phyloP scores from a whole-genome alignment of 2,329 filamentous ascomycete genomes.

The Raffaelea deltoideospora region DNA sequence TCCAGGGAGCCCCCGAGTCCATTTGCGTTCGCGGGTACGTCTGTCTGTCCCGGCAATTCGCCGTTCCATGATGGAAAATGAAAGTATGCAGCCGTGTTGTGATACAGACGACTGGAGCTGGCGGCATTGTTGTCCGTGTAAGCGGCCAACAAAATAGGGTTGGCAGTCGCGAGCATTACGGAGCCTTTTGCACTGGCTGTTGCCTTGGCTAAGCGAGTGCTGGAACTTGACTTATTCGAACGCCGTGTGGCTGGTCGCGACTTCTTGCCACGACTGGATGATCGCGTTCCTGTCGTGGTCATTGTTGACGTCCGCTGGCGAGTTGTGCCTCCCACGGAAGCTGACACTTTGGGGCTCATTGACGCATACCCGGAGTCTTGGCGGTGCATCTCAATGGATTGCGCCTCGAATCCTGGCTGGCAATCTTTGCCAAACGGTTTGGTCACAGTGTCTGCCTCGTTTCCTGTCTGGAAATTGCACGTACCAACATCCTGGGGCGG shows the following conservation, averaged over 20 bases:
- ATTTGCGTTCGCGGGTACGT: background rate
- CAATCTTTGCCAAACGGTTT: no score
- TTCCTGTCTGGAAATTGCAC: background rate
- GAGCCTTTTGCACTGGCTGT: no score
- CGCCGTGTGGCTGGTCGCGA: constrained; percentile 25
- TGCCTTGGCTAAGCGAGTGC: no score
- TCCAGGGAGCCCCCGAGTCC: background rate
- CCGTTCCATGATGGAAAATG: background rate
- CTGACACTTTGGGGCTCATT: constrained; percentile 24
- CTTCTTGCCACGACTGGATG: constrained; percentile 8
- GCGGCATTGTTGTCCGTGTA: no score
- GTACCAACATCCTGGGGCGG: background rate
- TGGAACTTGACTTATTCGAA: no score
- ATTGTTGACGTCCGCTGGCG: constrained; percentile 15
- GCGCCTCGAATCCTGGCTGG: no score
- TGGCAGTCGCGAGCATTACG: no score
- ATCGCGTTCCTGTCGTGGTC: constrained; percentile 11
- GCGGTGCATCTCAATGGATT: constrained; percentile 29
- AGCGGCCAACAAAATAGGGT: no score
- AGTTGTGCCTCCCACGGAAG: constrained; percentile 10
- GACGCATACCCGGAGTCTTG: constrained; percentile 47
- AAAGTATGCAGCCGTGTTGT: no score
- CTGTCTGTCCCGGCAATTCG: background rate
- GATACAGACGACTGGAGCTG: no score
- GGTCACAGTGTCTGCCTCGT: no score